phyloP scores from a whole-genome alignment of 2,329 filamentous ascomycete genomes.

The Botrytis byssoidea region DNA sequence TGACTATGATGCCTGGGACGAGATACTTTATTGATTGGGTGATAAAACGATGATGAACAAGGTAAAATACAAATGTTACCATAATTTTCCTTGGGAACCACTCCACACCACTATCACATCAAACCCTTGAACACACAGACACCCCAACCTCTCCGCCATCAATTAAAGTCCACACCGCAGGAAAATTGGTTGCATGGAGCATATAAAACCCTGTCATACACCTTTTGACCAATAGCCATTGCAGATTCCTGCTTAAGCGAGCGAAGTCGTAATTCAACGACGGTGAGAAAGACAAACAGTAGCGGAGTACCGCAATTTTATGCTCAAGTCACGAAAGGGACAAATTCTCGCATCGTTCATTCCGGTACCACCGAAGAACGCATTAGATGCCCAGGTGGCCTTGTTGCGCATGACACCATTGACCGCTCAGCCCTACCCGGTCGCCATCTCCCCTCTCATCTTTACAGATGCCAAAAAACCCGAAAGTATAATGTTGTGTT shows the following conservation, averaged over 20 bases:
- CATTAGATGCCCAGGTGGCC: conserved; percentile 8
- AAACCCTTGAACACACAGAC: conserved; percentile 10
- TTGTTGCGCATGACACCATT: conserved; percentile 23
- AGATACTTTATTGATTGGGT: conserved; percentile 8
- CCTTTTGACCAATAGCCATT: conserved; percentile 14
- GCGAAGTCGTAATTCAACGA: conserved; percentile 21
- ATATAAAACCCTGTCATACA: conserved; percentile 20
- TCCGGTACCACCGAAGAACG: conserved; percentile 18
- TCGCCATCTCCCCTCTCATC: conserved; percentile 15
- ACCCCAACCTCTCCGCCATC: conserved; percentile 21
- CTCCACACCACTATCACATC: conserved; percentile 18
- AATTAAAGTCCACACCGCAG: conserved; percentile 26
- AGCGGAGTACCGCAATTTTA: conserved; percentile 14
- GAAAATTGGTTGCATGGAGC: conserved; percentile 21
- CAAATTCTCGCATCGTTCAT: conserved; percentile 4
- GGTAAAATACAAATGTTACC: conserved; percentile 4
- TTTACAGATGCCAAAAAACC: conserved; percentile 17
- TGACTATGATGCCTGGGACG: conserved; percentile 12
- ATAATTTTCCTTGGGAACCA: conserved; percentile 15
- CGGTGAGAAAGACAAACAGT: conserved; percentile 21
- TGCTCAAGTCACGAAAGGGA: not conserved
- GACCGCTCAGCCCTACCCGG: conserved; percentile 33
- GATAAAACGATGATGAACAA: not conserved
- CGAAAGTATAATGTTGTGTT: conserved; percentile 9
- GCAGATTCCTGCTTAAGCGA: conserved; percentile 21